Evolutionary conservation across 768 basidiomycete species (phyloP), one percentile per base, ranked within the genome.

Genomic region (Leucogyrophana mollusca): DNA sequence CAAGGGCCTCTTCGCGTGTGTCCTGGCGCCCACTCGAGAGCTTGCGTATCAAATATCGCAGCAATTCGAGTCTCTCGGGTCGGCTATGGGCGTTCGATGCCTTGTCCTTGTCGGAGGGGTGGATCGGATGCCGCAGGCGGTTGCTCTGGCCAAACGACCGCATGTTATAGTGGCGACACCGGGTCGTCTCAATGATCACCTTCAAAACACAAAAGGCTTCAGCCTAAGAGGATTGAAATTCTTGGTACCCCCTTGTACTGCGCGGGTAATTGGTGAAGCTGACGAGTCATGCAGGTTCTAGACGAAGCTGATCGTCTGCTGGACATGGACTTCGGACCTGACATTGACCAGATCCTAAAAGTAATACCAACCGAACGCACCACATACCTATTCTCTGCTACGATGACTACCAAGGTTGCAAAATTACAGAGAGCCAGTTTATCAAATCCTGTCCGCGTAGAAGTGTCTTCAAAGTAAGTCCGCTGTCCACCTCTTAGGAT

Each of bases 21-120:
- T 98, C 13, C 76, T 99, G 32, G 94, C 95, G 13, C 96, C 96
- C 10, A 99, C 96, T n/a, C 85, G 95, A 58, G 96, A 99, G 70
- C 74, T 99, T 56, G 96, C 96, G 24, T 94, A 88, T 68, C 96
- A 99, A 69, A 99, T 99, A 60, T 85, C 92, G n/a, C 89, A 97
- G 56, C 93, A 95, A 60, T 92, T 99, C 58, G 90, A 94, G 55
- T 80, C 90, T 2, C 71, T 99, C 27, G 96, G 96, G 7, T 84
- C 91, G 20, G 78, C 87, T 9, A 93, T 98, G 77, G 96, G 95
- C 23, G 94, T 92, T 5, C 81, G 96, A 27, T 90, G 88, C 60
- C 82, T 83, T 0, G 90, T 93, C 9, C 80, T 99, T 51, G 90
- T 98, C n/a, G 96, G 96, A 58, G 96, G 96, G 18, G 82, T 94